Base-by-base conservation (phyloP, 495 filamentous ascomycete genomes). In the Lepidopterella palustris region DNA sequence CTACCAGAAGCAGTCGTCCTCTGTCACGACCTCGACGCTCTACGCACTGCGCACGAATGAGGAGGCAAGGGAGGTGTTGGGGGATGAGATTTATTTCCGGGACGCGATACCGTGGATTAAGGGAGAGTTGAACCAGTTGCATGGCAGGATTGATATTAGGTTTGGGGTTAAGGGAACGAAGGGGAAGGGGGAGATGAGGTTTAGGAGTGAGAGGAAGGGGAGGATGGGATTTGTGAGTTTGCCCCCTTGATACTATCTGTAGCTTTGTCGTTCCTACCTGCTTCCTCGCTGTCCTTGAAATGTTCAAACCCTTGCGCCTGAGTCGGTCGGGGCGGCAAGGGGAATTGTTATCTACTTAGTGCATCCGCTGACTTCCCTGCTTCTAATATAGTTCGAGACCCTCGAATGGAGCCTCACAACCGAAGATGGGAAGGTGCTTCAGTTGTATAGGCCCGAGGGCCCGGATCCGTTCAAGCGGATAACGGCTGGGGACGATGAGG, bases 381-480 rank as follows among this genome's bases (percentile, higher is more conserved):
- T 40, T 26, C 13, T 55, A 29, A 59, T 20, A 23, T 80, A 86
- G 78, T 96, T 97, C 68, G 90, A 92, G 64, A 98, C 93, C 72
- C 89, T 92, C 78, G 96, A 98, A 76, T 97, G 97, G 73, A 95
- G 90, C 73, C 92, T 97, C n/a, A 96, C 83, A 25, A 85, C 87
- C 21, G 88, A 85, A 67, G 72, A 70, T 59, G 72, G 72, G 21
- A 40, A 55, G 63, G 61, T 57, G 55, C 21, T 75, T n/a, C 61
- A 71, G 50, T 56, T 75, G 40, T 64, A 59, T 56, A 58, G 64
- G 55, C 61, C 61, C 1, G 58, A 68, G 24, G 61, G 62, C 1
- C 47, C 47, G 47, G 47, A 50, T 50, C 47, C 47, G 47, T 50
- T 50, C 20, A 50, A 27, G 47, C 21, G 25, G 47, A 50, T 50